Evolutionary conservation across 2,329 filamentous ascomycete species (phyloP), one percentile per base, ranked within the genome.

Genomic region (Neonectria magnoliae): DNA sequence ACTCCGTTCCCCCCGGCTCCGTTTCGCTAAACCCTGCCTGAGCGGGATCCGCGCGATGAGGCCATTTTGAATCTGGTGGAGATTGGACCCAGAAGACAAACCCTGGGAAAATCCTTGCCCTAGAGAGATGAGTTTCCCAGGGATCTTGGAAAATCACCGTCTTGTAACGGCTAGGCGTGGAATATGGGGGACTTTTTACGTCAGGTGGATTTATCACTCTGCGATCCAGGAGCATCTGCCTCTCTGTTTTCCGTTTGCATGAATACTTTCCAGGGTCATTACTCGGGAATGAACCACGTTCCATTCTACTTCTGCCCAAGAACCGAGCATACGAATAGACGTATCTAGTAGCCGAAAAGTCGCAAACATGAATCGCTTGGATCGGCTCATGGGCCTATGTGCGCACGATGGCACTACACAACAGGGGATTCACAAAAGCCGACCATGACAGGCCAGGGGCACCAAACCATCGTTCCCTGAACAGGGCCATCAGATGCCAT

Each of bases 21-120:
- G 14, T 18, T 7, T 29, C 45, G 45, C 27, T 36, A 33, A 11
- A 14, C 48, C 8, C 8, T 18, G 53, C n/a, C 5, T 18, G 53
- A 10, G 25, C 41, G 25, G 53, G 14, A 18, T 10, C 8, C 8
- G 22, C 52, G 52, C 22, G 36, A 56, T 47, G 53, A 22, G 25
- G 27, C 53, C 53, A 56, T 56, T 53, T 56, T 27, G 14, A 47
- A n/a, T 16, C 25, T 13, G 25, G 54, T 47, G 25, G 54, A 47
- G 27, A 56, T 22, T 29, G 31, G 31, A 33, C n/a, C 45, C 45
- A 2, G 18, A 29, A n/a, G 16, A n/a, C n/a, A n/a, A 3, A 47
- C 8, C 44, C 20, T 47, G 45, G 45, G 27, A 6, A 31, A 9
- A 10, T 27, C 29, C 27, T 16, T 16, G n/a, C 25, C 14, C 14